phyloP scores from a whole-genome alignment of 108 stramenopile species.

The Skeletonema costatum region DNA sequence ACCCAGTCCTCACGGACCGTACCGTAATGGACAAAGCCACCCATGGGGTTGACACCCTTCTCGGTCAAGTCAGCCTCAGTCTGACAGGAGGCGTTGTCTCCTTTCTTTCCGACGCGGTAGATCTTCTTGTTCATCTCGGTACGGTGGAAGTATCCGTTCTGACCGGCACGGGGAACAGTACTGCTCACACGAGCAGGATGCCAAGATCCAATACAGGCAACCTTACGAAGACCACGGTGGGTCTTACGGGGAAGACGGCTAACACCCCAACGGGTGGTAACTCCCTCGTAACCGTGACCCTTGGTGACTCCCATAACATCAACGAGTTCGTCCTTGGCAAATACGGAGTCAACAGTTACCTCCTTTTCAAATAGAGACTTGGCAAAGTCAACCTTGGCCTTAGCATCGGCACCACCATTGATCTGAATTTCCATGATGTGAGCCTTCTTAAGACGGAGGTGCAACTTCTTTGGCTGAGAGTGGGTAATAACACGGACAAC shows the following conservation, averaged over 20 bases:
- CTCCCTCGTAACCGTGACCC: conserved; percentile 98
- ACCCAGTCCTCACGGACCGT: conserved; percentile 98
- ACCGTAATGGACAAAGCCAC: conserved; percentile 98
- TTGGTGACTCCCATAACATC: conserved; percentile 98
- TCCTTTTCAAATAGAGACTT: conserved; percentile 97
- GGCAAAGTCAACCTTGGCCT: conserved; percentile 99
- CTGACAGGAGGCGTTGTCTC: conserved; percentile 91
- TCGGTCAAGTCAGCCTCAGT: conserved; percentile 98
- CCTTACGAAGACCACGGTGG: conserved; percentile 99
- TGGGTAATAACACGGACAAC: conserved; percentile 99
- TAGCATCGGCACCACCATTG: conserved; percentile 95
- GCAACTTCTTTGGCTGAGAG: conserved; percentile 97
- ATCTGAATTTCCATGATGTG: conserved; percentile 99
- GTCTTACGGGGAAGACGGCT: conserved; percentile 99
- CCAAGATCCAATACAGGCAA: conserved; percentile 99
- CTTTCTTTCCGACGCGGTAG: conserved; percentile 98
- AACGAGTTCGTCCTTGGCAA: conserved; percentile 95
- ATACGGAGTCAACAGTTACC: conserved; percentile 93
- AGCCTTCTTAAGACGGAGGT: conserved; percentile 98
- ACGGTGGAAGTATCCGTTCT: conserved; percentile 99
- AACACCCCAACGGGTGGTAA: conserved; percentile 99
- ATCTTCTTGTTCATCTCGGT: conserved; percentile 99
- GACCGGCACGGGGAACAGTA: conserved; percentile 99
- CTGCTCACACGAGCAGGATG: conserved; percentile 98
- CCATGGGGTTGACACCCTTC: conserved; percentile 99